Conservation (phyloP, 352 stramenopile species). For the Globisporangium nodosum region DNA sequence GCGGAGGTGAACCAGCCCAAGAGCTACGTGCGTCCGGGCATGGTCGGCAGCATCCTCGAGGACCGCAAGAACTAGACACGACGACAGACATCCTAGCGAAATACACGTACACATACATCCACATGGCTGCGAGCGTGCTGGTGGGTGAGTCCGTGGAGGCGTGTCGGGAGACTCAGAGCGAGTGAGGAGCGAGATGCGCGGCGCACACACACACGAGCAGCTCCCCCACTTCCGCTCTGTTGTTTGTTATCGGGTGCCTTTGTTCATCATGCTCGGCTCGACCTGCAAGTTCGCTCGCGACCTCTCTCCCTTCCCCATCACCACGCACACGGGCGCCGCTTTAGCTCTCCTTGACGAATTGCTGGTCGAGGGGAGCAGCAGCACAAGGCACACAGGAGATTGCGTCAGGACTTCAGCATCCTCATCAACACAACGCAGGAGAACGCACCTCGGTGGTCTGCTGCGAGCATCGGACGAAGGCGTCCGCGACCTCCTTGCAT, state of each 20-base stretch:
- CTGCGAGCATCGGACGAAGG: constrained; percentile 76
- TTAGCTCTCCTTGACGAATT: constrained; percentile 67
- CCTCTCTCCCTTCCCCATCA: not conserved
- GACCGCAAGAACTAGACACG: constrained; percentile 19
- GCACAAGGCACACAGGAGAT: not conserved
- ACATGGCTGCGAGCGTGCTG: too few species aligned
- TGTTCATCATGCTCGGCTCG: too few species aligned
- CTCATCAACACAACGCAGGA: not conserved
- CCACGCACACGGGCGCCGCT: not conserved
- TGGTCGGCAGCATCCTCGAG: constrained; percentile 55
- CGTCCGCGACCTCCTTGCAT: constrained; percentile 84
- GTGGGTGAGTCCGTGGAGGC: too few species aligned
- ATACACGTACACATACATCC: not conserved
- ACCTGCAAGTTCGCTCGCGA: not conserved
- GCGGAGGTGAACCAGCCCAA: constrained; percentile 69
- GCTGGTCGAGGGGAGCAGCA: constrained; percentile 16
- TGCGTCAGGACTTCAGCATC: not conserved
- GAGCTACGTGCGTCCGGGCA: constrained; percentile 88
- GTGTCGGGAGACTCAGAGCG: too few species aligned
- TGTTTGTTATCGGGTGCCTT: too few species aligned
- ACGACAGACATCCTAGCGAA: not conserved
- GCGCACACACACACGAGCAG: too few species aligned
- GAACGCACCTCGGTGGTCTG: constrained; percentile 66
- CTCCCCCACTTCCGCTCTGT: too few species aligned
- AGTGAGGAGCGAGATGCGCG: too few species aligned